A percentile compares a stretch with the other conserved stretches of the same genome.
Evolutionary conservation across 2,329 filamentous ascomycete genomes (phyloP).

Genomic region (Fusarium tuaranense): DNA sequence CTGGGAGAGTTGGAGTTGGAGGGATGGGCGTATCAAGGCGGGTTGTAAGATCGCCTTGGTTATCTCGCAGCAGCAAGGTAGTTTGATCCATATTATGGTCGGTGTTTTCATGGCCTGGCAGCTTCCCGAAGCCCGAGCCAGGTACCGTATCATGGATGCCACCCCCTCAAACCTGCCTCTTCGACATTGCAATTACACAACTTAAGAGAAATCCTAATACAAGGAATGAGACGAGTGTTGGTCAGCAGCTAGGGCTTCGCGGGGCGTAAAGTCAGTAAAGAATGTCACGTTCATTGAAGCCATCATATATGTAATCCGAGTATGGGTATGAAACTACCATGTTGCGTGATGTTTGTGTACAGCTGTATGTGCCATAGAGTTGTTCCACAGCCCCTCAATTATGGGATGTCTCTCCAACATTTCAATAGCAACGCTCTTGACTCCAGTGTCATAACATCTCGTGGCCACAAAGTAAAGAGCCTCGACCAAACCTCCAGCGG

Average conservation of each 20-base stretch:
- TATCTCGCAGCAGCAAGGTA: not conserved
- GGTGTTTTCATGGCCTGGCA: not conserved
- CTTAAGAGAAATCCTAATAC: not conserved
- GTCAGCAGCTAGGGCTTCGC: not conserved
- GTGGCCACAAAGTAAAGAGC: conserved; percentile 8
- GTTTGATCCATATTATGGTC: not conserved
- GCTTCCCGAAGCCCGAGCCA: not conserved
- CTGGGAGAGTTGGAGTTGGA: not conserved
- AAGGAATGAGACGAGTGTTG: not conserved
- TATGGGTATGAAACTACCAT: not conserved
- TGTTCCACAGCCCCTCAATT: conserved; percentile 6
- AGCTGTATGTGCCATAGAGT: not conserved
- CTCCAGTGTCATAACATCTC: not conserved
- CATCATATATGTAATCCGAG: not conserved
- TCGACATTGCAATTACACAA: not conserved
- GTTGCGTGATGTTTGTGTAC: not conserved
- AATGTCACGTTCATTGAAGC: not conserved
- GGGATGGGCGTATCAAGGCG: not conserved
- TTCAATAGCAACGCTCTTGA: not conserved
- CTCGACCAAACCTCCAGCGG: conserved; percentile 4
- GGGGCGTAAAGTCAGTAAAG: not conserved
- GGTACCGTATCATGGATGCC: not conserved
- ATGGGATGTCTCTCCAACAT: not conserved
- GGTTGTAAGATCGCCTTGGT: not conserved
- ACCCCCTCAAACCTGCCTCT: not conserved